Evolutionary conservation across 345 rosid genomes (phyloP).

Genomic region (Citrus medica): DNA sequence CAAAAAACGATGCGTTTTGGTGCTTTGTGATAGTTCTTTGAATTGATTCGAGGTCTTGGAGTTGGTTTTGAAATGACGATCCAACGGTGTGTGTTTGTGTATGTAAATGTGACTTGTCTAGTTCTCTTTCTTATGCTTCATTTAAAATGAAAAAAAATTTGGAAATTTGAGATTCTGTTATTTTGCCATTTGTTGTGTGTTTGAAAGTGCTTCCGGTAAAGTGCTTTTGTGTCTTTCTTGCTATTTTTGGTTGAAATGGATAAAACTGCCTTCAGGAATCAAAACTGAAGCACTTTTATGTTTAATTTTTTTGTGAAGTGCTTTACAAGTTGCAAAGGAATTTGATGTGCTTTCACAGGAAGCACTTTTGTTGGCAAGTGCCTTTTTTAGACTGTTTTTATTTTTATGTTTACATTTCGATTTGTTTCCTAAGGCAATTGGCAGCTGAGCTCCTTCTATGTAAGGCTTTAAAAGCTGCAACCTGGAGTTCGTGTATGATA

Average conservation of each 20-base stretch:
- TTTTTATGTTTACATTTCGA: neutral
- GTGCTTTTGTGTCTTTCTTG: neutral
- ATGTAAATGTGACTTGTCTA: neutral
- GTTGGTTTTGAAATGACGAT: neutral
- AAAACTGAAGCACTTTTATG: neutral
- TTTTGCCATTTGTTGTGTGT: neutral
- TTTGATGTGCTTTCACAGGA: neutral
- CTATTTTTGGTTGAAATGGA: neutral
- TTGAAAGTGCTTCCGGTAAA: neutral
- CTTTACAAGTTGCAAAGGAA: neutral
- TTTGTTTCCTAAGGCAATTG: neutral
- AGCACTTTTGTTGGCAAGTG: neutral
- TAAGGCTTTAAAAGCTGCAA: no score
- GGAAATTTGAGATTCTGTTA: neutral
- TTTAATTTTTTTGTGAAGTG: neutral
- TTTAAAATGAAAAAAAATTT: neutral
- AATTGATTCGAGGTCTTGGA: neutral
- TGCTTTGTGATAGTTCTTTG: neutral
- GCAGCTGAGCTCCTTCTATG: neutral
- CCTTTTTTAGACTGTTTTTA: neutral
- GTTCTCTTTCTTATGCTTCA: neutral
- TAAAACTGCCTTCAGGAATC: neutral
- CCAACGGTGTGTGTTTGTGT: neutral
- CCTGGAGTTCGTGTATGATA: neutral
- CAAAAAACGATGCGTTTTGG: neutral